Evolutionary conservation across 257 asterid genomes (phyloP).

Genomic region (Rauvolfia tetraphylla): DNA sequence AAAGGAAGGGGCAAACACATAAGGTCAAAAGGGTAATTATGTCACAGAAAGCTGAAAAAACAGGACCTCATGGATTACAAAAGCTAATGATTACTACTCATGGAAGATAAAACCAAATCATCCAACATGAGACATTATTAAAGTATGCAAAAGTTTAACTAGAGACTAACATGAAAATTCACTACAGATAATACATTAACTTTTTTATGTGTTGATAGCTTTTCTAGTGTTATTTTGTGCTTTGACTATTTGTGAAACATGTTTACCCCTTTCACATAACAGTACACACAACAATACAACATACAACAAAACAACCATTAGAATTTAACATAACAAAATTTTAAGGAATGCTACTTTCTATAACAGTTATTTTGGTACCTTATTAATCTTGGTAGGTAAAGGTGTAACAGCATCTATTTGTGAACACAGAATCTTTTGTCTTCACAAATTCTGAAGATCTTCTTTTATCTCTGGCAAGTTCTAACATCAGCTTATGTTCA

Average conservation of each 20-base stretch:
- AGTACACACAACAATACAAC: neutral
- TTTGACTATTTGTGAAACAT: neutral
- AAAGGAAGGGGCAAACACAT: slow-evolving; percentile 3
- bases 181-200: neutral
- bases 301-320: neutral
- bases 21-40: neutral
- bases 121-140: neutral
- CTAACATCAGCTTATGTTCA: neutral
- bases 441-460: neutral
- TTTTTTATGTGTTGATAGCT: neutral
- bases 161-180: neutral
- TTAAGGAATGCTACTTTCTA: neutral
- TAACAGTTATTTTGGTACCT: neutral
- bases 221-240: neutral
- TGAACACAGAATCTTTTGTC: neutral
- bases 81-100: neutral
- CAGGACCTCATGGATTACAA: neutral
- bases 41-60: neutral
- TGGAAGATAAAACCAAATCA: neutral
- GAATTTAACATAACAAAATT: neutral
- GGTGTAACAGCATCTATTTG: neutral
- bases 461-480: neutral
- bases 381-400: neutral
- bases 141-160: neutral
- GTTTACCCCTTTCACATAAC: neutral